Conservation (phyloP, 2,329 filamentous ascomycete species). For the Penicillium griseofulvum region DNA sequence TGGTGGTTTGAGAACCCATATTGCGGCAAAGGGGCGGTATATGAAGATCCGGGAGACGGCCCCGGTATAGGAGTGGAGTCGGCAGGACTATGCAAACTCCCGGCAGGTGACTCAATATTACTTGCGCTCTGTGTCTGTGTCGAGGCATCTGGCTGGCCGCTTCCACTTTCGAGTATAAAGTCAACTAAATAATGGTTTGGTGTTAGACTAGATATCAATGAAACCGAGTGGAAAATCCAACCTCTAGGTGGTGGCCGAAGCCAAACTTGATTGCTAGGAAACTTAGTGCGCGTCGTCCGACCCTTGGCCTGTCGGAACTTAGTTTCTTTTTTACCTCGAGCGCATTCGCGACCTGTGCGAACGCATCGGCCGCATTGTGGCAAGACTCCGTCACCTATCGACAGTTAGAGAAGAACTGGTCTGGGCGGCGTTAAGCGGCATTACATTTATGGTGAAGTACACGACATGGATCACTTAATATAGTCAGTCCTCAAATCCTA, state of each 20-base stretch:
- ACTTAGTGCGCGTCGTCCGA: slow-evolving; percentile 12
- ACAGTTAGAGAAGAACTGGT: not conserved
- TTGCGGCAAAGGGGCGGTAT: not conserved
- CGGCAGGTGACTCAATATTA: not conserved
- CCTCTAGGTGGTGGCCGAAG: slow-evolving; percentile 22
- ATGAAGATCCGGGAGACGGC: not conserved
- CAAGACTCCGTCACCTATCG: slow-evolving; percentile 16
- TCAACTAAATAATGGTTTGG: slow-evolving; percentile 10
- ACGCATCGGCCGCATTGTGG: slow-evolving; percentile 21
- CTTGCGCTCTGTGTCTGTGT: not conserved
- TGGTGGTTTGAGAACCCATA: not conserved
- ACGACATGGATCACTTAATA: slow-evolving; percentile 19
- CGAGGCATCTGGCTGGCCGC: slow-evolving; percentile 10
- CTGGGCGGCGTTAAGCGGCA: not conserved
- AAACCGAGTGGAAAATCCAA: not conserved
- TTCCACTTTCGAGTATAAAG: slow-evolving; percentile 22
- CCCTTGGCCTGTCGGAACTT: slow-evolving; percentile 15
- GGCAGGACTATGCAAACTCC: not conserved
- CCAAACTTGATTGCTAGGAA: slow-evolving; percentile 24
- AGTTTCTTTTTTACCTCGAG: slow-evolving; percentile 10
- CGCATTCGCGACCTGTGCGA: slow-evolving; percentile 17
- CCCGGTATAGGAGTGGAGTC: not conserved
- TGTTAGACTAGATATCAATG: slow-evolving; percentile 5
- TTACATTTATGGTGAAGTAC: slow-evolving; percentile 23
- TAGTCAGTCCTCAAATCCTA: not conserved